Conservation (phyloP, 495 filamentous ascomycete genomes). For the Penicillium lividum region DNA sequence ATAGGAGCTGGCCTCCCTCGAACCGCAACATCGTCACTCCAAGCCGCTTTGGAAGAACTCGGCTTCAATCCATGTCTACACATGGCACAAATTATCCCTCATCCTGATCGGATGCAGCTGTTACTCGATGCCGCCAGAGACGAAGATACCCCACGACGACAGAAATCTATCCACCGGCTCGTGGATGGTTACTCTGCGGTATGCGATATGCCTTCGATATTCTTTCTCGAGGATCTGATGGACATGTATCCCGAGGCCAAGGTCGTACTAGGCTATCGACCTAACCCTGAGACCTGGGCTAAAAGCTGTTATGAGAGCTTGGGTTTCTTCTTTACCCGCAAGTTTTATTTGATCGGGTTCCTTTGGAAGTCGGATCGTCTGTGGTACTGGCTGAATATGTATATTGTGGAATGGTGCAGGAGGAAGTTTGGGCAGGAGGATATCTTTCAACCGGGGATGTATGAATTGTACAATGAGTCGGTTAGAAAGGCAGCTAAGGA, state of each 20-base stretch:
- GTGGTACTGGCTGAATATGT: constrained; percentile 18
- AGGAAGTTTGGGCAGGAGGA: constrained; percentile 5
- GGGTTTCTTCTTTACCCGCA: constrained; percentile 15
- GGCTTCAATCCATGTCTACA: constrained; percentile 14
- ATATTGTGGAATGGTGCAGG: constrained; percentile 13
- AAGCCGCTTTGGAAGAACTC: constrained; percentile 18
- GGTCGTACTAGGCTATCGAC: constrained; percentile 2
- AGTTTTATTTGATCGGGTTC: constrained; percentile 9
- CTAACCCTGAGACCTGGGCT: constrained; percentile 12
- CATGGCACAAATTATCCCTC: constrained; percentile 20
- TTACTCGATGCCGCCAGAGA: constrained; percentile 2
- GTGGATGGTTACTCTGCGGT: constrained; percentile 14
- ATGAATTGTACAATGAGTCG: constrained; percentile 14
- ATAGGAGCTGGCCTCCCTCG: constrained; percentile 19
- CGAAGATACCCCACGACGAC: background rate
- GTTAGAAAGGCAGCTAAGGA: constrained; percentile 8
- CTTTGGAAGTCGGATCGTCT: constrained; percentile 13
- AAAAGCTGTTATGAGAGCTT: constrained; percentile 12
- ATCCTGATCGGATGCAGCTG: constrained; percentile 8
- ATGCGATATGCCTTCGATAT: constrained; percentile 19
- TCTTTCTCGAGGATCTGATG: constrained; percentile 14
- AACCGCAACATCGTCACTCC: constrained; percentile 19
- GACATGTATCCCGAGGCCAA: constrained; percentile 17
- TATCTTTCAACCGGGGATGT: constrained; percentile 5
- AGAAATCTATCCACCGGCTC: constrained; percentile 10